Evolutionary conservation across 2,329 filamentous ascomycete genomes (phyloP), one percentile per base, ranked within the genome.

Genomic region (Verticillium zaregamsianum): DNA sequence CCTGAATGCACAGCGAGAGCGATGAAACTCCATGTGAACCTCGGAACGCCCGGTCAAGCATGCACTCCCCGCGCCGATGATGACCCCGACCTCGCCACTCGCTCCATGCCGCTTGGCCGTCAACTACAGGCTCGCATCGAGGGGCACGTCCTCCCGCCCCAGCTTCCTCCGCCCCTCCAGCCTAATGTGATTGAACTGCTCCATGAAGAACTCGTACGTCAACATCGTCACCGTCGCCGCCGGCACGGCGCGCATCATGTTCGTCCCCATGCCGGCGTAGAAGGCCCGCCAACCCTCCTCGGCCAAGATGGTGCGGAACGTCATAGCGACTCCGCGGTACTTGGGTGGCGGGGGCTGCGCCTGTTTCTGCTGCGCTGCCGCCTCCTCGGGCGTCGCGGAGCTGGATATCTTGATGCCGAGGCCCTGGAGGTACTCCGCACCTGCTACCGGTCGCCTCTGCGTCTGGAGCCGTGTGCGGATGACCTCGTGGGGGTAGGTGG

Each of bases 211-310:
- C 77, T 99, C 95, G 72, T 97, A 99, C 14, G 94, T 98, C 72
- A 98, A 82, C 90, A 99, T 96, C 3, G 95, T 99, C 31, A 96
- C 97, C 70, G 96, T 96, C 23, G 95, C 94, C 25, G 95, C 93
- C 35, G 95, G 95, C 14, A 99, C 90, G 8, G 95, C 95, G 61
- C 95, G 86, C 82, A 98, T 92, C 87, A 99, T 91, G 77, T 99
- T 99, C 57, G 94, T 97, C 40, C 95, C 95, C 82, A 99, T 92
- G 39, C 95, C 95, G 28, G 93, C 94, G 74, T 99, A 99, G 70
- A 99, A 98, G 3, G 94, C 94, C 65, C 90, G 85, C 93, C 94
- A 97, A 7, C 95, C 95, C 76, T 99, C 95, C 75, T 99, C 95
- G 37, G 80, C 81, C 40, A 97, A 79, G 64, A 99, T 98, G 3